Base-by-base conservation (phyloP, 805 yeast species). In the Yamadazyma akitaensis region DNA sequence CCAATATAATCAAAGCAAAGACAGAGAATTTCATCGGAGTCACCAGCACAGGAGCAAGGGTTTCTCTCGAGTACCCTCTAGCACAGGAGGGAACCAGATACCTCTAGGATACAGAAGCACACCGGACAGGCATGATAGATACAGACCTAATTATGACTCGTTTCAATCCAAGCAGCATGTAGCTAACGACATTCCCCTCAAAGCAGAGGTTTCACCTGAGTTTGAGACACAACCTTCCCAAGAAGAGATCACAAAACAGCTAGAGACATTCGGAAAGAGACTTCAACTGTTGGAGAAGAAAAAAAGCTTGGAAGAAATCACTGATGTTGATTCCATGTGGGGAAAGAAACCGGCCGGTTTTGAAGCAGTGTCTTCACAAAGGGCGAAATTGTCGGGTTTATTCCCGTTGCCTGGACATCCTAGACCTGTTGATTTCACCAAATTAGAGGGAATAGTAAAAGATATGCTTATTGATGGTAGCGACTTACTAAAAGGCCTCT, bases 331-430 rank as follows among this genome's bases (percentile, higher is more conserved):
- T 16, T 72, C 88, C 0, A 65, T 72, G 41, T 88, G 96, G 96
- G 94, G 88, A 42, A 67, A 77, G 19, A 73, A 75, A 30, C 90
- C 96, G 0, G 71, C 72, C 50, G 92, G 88, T 0, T 85, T 85
- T 59, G 94, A 87, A 57, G 76, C 78, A 6, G 81, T 85, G 1
- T 76, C 86, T 1, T 85, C 94, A 0, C 87, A 82, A 50, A 72
- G 84, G 49, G 96, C 94, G 5, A 89, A 88, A 56, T 66, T 85
- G 14, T 78, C 88, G 1, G 96, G 96, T 0, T 62, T 87, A 2
- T 89, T 88, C 56, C 88, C 91, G 2, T 68, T 79, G 14, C 92
- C 94, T 1, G 90, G 90, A 3, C 75, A 72, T 51, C 81, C 81
- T 0, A 56, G 75, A 50, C 75, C 74, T 8, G 72, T 70, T 43